Evolutionary conservation across 495 filamentous ascomycete genomes (phyloP).

Genomic region (Podospora tetraspora): DNA sequence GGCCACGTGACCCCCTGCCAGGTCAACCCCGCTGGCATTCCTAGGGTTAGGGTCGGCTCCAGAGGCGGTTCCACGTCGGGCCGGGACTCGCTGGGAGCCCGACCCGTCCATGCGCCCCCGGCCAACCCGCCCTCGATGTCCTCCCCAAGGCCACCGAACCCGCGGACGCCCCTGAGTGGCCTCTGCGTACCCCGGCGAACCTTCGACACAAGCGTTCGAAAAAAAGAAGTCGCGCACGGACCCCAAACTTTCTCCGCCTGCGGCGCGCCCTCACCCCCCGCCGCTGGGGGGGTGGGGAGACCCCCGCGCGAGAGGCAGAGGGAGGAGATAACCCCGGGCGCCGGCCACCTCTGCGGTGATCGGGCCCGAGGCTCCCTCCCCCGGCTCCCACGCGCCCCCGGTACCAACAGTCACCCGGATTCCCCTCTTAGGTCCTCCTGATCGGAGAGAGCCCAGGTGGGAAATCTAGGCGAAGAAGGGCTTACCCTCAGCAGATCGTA

Average conservation of each 20-base stretch:
- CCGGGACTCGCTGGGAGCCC: background rate
- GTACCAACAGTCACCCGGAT: background rate
- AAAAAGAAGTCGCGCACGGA: background rate
- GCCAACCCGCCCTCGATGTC: too few species aligned
- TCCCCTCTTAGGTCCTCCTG: background rate
- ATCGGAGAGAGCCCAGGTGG: slow-evolving; percentile 8
- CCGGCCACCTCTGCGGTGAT: too few species aligned
- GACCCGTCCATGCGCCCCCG: background rate
- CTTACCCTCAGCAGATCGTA: background rate
- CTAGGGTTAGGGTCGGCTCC: background rate
- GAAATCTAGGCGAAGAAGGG: slow-evolving; percentile 50
- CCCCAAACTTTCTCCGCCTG: background rate
- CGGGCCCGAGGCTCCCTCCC: too few species aligned
- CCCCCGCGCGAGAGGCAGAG: too few species aligned
- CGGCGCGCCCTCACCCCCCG: too few species aligned
- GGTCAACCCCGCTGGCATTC: background rate
- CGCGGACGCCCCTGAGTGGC: too few species aligned
- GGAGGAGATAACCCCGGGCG: too few species aligned
- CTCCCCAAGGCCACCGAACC: too few species aligned
- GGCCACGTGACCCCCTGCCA: background rate
- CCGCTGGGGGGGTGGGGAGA: too few species aligned
- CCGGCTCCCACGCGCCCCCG: background rate
- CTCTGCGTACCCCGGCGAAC: too few species aligned
- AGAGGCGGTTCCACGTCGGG: too few species aligned
- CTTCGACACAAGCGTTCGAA: background rate